Conservation (phyloP, 148 eudicot species). For the Rhododendron ovatum region DNA sequence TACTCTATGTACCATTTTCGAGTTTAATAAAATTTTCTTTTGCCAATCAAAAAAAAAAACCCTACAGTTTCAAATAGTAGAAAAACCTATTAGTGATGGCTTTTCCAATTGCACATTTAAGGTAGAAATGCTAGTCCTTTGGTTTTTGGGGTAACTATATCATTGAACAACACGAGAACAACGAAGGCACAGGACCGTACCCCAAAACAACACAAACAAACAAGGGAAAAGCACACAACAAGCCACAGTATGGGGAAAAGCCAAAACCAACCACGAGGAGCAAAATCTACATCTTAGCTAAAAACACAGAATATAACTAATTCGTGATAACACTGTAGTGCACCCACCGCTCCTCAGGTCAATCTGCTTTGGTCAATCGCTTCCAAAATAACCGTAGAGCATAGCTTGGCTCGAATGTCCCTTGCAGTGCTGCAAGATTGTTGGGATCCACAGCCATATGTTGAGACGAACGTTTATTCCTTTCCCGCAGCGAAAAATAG, state of each 20-base stretch:
- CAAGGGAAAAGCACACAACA: neutral
- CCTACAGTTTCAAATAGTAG: neutral
- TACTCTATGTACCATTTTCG: too few species aligned
- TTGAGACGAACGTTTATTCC: neutral
- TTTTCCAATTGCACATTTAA: neutral
- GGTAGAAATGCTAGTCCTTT: neutral
- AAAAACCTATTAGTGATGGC: neutral
- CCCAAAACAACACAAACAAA: neutral
- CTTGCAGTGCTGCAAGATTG: neutral
- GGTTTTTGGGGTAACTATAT: neutral
- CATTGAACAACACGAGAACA: neutral
- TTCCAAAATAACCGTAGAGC: neutral
- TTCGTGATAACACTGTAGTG: neutral
- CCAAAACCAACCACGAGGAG: neutral
- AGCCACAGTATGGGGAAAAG: neutral
- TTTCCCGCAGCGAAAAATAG: neutral
- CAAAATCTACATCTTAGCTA: neutral
- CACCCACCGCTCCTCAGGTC: neutral
- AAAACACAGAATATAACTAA: neutral
- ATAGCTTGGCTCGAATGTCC: neutral
- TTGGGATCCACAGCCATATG: neutral
- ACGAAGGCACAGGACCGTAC: neutral
- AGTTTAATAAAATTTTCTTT: too few species aligned
- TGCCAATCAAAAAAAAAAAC: too few species aligned
- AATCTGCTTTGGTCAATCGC: neutral